These are phyloP conservation scores for Candida koratica DNA, from an alignment of 805 yeast species.

Conservation along the genomic window DNA sequence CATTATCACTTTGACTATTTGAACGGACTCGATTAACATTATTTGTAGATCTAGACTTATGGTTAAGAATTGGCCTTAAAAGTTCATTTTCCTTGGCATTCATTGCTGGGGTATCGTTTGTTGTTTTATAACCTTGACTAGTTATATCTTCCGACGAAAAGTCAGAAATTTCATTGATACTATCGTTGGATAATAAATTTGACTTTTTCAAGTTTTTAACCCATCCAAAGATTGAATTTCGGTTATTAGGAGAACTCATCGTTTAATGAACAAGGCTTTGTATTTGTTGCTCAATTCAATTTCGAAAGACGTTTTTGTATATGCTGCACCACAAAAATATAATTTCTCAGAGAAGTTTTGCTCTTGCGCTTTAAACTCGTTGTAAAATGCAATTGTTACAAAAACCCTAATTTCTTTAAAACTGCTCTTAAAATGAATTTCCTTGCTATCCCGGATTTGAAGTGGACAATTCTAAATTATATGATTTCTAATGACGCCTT, in stretches of 20 bases:
- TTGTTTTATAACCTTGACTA: constrained; percentile 1
- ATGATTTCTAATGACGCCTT: too few species aligned
- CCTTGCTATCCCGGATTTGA: too few species aligned
- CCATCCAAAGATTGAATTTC: constrained; percentile 42
- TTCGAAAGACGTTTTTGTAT: too few species aligned
- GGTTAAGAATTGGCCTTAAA: constrained; percentile 46
- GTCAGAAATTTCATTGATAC: constrained; percentile 32
- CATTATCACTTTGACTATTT: constrained; percentile 21
- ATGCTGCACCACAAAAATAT: too few species aligned
- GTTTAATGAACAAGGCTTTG: too few species aligned
- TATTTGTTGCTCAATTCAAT: too few species aligned
- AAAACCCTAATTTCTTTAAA: too few species aligned
- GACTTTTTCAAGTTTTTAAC: constrained; percentile 41
- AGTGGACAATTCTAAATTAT: too few species aligned
- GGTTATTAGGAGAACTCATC: constrained; percentile 30
- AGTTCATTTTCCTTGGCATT: constrained; percentile 18
- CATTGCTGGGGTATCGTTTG: background rate
- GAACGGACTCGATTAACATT: constrained; percentile 39
- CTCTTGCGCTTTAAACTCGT: too few species aligned
- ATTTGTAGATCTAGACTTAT: constrained; percentile 49
- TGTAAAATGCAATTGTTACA: too few species aligned
- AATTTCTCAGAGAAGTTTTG: too few species aligned
- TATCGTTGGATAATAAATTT: constrained; percentile 34
- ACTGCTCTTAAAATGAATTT: too few species aligned
- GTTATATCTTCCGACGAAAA: constrained; percentile 11